phyloP scores from a whole-genome alignment of 331 rosid genomes.

The Dryas integrifolia region DNA sequence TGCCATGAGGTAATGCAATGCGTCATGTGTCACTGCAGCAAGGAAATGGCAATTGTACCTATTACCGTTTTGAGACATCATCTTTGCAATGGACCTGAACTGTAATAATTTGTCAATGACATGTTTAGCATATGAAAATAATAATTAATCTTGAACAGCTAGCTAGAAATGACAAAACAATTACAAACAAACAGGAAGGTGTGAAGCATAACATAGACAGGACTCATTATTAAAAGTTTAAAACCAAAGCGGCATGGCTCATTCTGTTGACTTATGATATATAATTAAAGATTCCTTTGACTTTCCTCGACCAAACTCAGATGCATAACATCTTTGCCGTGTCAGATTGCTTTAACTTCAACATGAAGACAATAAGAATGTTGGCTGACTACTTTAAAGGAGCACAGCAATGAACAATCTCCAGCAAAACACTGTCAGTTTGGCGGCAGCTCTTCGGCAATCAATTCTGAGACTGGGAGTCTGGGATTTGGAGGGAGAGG shows the following conservation, averaged over 20 bases:
- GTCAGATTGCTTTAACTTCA: not conserved
- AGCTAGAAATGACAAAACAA: not conserved
- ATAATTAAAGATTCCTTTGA: not conserved
- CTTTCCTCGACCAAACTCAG: not conserved
- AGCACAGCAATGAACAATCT: too few species aligned
- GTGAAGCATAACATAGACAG: not conserved
- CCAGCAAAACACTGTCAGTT: too few species aligned
- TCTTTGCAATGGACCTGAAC: not conserved
- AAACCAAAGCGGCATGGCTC: conserved; percentile 6
- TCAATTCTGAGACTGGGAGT: not conserved
- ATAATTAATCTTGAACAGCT: not conserved
- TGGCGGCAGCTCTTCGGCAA: not conserved
- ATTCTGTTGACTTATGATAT: not conserved
- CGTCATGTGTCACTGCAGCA: conserved; percentile 21
- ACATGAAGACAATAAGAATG: not conserved
- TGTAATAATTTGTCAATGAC: not conserved
- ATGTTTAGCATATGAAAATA: not conserved
- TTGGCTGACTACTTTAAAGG: not conserved
- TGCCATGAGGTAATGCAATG: conserved; percentile 15
- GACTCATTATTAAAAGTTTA: not conserved
- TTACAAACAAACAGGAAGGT: not conserved
- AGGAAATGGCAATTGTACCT: conserved; percentile 16
- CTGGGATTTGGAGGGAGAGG: not conserved
- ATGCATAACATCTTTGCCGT: not conserved
- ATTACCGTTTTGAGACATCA: not conserved